phyloP scores from a whole-genome alignment of 1,139 yeast species.

The Pichia sp. region DNA sequence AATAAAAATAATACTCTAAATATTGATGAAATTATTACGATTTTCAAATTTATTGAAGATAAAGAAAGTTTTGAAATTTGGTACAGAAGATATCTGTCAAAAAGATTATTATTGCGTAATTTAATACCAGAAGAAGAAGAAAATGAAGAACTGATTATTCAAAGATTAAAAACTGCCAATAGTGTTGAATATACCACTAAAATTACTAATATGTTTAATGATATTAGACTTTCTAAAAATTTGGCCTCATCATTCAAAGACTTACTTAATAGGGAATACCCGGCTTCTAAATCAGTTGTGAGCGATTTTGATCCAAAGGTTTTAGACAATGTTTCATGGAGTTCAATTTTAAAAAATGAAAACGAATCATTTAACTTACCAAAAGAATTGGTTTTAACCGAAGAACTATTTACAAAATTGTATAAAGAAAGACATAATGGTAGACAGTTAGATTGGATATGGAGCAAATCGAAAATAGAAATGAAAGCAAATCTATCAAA shows the following conservation, averaged over 20 bases:
- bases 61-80: constrained; percentile 93
- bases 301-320: constrained; percentile 28
- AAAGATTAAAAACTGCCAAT: constrained; percentile 82
- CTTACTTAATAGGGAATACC: constrained; percentile 33
- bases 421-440: constrained; percentile 79
- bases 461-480: constrained; percentile 94
- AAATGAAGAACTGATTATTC: constrained; percentile 74
- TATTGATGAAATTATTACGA: constrained; percentile 75
- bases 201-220: constrained; percentile 94
- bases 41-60: constrained; percentile 85
- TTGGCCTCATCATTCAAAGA: constrained; percentile 62
- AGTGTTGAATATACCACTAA: constrained; percentile 90
- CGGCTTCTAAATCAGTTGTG: constrained; percentile 22
- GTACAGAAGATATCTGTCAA: constrained; percentile 84
- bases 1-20: constrained; percentile 78
- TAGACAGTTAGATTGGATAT: constrained; percentile 87
- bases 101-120: constrained; percentile 78
- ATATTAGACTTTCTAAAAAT: constrained; percentile 81
- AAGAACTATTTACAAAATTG: constrained; percentile 59
- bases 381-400: constrained; percentile 54
- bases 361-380: constrained; percentile 49
- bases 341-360: constrained; percentile 24
- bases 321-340: constrained; percentile 28
- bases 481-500: constrained; percentile 80
- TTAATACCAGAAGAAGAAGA: constrained; percentile 77